Conservation (phyloP, 179 eudicot species). For the Silene vulgaris region DNA sequence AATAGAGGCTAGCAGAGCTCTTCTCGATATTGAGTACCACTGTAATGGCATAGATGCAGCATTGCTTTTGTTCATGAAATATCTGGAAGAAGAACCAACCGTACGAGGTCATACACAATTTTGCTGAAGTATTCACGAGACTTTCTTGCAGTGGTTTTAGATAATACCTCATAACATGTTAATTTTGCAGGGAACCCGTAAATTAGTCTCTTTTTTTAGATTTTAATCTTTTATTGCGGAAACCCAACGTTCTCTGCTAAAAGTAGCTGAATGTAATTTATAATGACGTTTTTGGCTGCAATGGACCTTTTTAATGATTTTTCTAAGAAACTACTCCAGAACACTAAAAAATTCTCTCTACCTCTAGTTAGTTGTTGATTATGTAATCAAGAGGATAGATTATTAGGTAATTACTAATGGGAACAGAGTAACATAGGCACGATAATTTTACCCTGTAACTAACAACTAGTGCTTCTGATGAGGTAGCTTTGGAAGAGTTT, state of each 20-base stretch:
- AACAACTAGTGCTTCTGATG: not conserved
- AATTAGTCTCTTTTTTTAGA: not conserved
- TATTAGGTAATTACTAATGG: not conserved
- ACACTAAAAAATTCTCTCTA: not conserved
- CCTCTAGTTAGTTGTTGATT: not conserved
- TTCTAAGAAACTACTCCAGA: not conserved
- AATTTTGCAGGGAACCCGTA: not conserved
- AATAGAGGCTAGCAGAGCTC: constrained; percentile 79
- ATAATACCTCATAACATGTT: not conserved
- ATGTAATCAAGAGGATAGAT: not conserved
- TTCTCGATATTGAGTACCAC: constrained; percentile 83
- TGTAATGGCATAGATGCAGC: constrained; percentile 70
- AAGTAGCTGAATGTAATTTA: not conserved
- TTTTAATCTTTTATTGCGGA: not conserved
- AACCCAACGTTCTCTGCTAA: not conserved
- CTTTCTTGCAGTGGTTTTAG: not conserved
- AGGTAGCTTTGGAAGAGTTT: not conserved
- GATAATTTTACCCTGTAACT: not conserved
- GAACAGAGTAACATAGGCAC: not conserved
- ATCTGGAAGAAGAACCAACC: constrained; percentile 68
- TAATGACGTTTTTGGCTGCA: not conserved
- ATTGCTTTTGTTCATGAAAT: constrained; percentile 59
- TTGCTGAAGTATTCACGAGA: not conserved
- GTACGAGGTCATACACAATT: constrained; percentile 56
- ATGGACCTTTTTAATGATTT: not conserved